Conservation (phyloP, 1,284 basidiomycete species). For the Apiotrichum gracile region DNA sequence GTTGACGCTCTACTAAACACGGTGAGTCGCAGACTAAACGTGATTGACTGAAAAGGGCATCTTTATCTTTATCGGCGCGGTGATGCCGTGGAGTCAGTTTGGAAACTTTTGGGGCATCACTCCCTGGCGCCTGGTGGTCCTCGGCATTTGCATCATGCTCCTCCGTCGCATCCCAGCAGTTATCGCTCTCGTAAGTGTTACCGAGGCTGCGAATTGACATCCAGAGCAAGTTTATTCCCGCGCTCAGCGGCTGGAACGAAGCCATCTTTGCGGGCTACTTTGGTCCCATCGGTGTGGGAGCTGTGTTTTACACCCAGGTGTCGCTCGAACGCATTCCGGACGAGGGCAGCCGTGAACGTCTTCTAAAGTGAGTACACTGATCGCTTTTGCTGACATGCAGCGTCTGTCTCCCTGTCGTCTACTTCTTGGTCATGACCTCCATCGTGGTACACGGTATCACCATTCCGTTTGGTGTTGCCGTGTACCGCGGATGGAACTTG, state of each 20-base stretch:
- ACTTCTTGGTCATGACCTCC: constrained; percentile 52
- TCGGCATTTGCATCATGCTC: constrained; percentile 70
- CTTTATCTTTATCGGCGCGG: constrained; percentile 85
- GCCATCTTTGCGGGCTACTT: constrained; percentile 46
- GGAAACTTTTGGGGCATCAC: constrained; percentile 53
- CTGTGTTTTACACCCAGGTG: constrained; percentile 52
- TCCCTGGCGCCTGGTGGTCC: constrained; percentile 74
- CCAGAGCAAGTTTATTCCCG: constrained; percentile 37
- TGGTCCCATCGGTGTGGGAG: constrained; percentile 48
- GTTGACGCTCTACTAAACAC: constrained; percentile 53
- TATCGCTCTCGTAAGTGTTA: constrained; percentile 54
- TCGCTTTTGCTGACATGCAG: constrained; percentile 2
- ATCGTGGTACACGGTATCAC: constrained; percentile 51
- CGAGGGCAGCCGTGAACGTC: constrained; percentile 40
- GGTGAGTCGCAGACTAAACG: constrained; percentile 1
- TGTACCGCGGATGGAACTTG: no score
- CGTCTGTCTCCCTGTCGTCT: constrained; percentile 50
- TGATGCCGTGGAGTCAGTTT: constrained; percentile 65
- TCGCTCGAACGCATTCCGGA: constrained; percentile 49
- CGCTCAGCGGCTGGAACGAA: constrained; percentile 39
- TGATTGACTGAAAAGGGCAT: constrained; percentile 27
- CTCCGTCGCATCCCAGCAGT: constrained; percentile 74
- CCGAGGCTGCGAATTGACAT: neutral
- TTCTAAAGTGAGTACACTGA: constrained; percentile 27
- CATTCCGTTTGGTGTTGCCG: constrained; percentile 32